These are phyloP conservation scores for Exsudoporus frostii DNA, from an alignment of 768 basidiomycete species.

Conservation along the genomic window DNA sequence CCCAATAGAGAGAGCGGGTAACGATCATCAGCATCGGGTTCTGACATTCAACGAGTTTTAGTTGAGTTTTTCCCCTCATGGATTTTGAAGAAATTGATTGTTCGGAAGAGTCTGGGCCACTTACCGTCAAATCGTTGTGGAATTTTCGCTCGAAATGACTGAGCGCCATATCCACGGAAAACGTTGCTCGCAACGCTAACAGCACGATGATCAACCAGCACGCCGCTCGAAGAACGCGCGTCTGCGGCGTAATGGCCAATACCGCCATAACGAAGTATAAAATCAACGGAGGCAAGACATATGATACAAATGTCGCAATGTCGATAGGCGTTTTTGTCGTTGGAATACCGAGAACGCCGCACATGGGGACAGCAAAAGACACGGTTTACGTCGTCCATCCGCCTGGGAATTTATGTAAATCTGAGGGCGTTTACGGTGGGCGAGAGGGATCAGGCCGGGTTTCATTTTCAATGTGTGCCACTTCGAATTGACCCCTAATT, in stretches of 20 bases:
- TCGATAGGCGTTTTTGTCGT: not conserved
- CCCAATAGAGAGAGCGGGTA: not conserved
- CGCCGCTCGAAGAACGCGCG: not conserved
- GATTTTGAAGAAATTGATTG: not conserved
- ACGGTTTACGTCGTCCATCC: not conserved
- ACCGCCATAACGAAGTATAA: not conserved
- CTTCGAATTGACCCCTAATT: too few species aligned
- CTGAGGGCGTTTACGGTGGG: too few species aligned
- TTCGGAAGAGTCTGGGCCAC: not conserved
- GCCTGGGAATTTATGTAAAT: not conserved
- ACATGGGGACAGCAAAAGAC: not conserved
- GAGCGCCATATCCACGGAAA: not conserved
- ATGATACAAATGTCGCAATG: not conserved
- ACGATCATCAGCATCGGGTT: not conserved
- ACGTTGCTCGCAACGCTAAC: not conserved
- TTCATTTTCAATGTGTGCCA: too few species aligned
- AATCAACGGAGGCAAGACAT: not conserved
- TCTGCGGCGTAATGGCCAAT: not conserved
- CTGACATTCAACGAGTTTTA: not conserved
- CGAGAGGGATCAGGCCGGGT: too few species aligned
- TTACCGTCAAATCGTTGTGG: not conserved
- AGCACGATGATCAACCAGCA: not conserved
- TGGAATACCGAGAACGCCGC: not conserved
- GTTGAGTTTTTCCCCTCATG: too few species aligned
- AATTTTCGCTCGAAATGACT: not conserved